Percentiles rank a stretch among this genome's conserved stretches.
phyloP scores from a whole-genome alignment of 345 rosid species.

The Bruguiera sexangula region DNA sequence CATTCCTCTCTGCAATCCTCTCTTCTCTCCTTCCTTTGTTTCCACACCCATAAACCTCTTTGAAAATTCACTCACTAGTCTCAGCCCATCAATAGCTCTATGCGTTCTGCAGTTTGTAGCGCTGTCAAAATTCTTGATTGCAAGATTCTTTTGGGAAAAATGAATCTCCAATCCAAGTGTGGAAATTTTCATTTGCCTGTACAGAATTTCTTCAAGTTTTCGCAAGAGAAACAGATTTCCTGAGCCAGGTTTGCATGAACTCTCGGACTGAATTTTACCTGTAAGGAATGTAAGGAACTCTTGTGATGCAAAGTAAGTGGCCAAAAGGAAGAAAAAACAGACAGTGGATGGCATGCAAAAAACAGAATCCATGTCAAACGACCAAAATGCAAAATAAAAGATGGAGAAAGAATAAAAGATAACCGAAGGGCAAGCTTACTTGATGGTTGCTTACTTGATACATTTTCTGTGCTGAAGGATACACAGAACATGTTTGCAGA shows the following conservation, averaged over 20 bases:
- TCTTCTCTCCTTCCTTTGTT: background rate
- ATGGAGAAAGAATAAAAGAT: no score
- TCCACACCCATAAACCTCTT: background rate
- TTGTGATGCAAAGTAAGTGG: background rate
- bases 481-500: background rate
- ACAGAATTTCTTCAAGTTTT: slow-evolving; percentile 8
- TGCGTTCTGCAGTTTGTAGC: slow-evolving; percentile 9
- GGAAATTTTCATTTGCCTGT: slow-evolving; percentile 6
- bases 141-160: slow-evolving; percentile 3
- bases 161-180: slow-evolving; percentile 6
- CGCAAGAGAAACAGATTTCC: background rate
- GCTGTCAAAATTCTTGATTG: slow-evolving; percentile 5
- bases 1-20: background rate
- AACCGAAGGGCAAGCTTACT: background rate
- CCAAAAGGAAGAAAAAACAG: background rate
- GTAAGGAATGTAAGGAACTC: background rate
- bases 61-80: background rate
- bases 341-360: background rate
- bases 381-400: background rate
- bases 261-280: background rate
- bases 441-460: background rate
- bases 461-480: background rate
- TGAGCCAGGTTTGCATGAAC: background rate
- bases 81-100: slow-evolving; percentile 6
- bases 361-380: background rate